A percentile compares a stretch with the other conserved stretches of the same genome.
These are phyloP conservation scores for Fusarium setosum DNA, from an alignment of 2,329 filamentous ascomycete genomes.

Conservation along the genomic window DNA sequence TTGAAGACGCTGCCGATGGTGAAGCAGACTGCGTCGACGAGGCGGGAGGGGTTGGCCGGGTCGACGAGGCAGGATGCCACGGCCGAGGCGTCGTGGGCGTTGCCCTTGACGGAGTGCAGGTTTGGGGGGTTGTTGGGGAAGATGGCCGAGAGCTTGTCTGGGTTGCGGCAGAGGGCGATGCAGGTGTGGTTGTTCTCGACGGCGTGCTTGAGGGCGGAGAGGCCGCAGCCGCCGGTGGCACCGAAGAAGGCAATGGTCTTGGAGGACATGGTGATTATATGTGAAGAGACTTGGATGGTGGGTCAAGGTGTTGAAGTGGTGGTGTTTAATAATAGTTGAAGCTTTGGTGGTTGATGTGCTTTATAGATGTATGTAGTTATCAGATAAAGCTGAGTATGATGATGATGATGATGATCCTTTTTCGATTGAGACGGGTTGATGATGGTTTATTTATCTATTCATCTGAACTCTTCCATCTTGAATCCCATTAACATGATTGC, in stretches of 20 bases:
- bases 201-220: constrained; percentile 50
- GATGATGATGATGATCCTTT: constrained; percentile 1
- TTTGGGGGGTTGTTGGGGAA: constrained; percentile 45
- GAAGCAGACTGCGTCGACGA: constrained; percentile 54
- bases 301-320: not conserved
- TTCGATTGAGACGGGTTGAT: not conserved
- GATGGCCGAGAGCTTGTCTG: constrained; percentile 52
- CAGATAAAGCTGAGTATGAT: not conserved
- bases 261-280: constrained; percentile 19
- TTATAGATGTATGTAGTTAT: not conserved
- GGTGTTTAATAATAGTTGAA: not conserved
- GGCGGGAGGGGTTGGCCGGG: constrained; percentile 36
- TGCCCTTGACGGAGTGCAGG: constrained; percentile 51
- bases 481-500: not conserved
- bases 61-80: constrained; percentile 48
- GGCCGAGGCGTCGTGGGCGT: constrained; percentile 49
- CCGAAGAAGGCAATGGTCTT: constrained; percentile 52
- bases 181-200: constrained; percentile 53
- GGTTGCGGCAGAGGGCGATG: constrained; percentile 54
- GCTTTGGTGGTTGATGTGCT: not conserved
- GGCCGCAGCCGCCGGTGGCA: constrained; percentile 55
- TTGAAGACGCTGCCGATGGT: constrained; percentile 51
- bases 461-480: not conserved
- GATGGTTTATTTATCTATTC: constrained; percentile 20
- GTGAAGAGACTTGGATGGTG: too few species aligned